A percentile compares a stretch with the other conserved stretches of the same genome.
These are phyloP conservation scores for Trypanosoma platydactyli DNA, from an alignment of 208 protist species.

Conservation along the genomic window DNA sequence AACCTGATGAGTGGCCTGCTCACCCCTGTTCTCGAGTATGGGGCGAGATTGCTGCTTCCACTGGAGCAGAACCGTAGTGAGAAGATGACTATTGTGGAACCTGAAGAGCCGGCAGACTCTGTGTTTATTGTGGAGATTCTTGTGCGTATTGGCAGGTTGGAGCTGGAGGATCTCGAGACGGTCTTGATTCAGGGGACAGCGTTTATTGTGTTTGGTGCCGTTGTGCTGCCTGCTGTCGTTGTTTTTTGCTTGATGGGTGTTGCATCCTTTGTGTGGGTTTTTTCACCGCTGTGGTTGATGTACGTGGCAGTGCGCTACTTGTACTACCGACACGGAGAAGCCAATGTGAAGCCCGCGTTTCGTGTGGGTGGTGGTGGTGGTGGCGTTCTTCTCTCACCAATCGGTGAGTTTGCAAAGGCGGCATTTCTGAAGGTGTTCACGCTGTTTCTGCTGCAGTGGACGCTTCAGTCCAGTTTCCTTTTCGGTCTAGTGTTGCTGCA, in stretches of 20 bases:
- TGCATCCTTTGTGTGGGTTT: slow-evolving; percentile 41
- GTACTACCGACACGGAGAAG: slow-evolving; percentile 37
- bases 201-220: slow-evolving; percentile 56
- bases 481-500: slow-evolving; percentile 35
- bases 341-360: slow-evolving; percentile 11
- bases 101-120: slow-evolving; percentile 47
- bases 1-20: slow-evolving; percentile 58
- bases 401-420: slow-evolving; percentile 42
- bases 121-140: slow-evolving; percentile 63
- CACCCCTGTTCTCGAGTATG: slow-evolving; percentile 57
- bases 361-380: too few relatives aligned
- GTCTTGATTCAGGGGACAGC: slow-evolving; percentile 57
- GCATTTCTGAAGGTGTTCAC: slow-evolving; percentile 48
- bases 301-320: slow-evolving; percentile 36
- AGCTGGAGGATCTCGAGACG: slow-evolving; percentile 55
- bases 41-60: slow-evolving; percentile 37
- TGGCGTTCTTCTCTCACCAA: slow-evolving; percentile 27
- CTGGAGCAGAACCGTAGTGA: slow-evolving; percentile 27
- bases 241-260: slow-evolving; percentile 40
- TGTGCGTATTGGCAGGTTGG: slow-evolving; percentile 39
- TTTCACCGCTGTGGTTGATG: slow-evolving; percentile 31
- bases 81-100: slow-evolving; percentile 26
- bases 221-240: slow-evolving; percentile 44
- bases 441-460: slow-evolving; percentile 48
- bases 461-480: slow-evolving; percentile 54